Evolutionary conservation across 208 protist species (phyloP), one percentile per base, ranked within the genome.

Genomic region (Phytomonas sp.): DNA sequence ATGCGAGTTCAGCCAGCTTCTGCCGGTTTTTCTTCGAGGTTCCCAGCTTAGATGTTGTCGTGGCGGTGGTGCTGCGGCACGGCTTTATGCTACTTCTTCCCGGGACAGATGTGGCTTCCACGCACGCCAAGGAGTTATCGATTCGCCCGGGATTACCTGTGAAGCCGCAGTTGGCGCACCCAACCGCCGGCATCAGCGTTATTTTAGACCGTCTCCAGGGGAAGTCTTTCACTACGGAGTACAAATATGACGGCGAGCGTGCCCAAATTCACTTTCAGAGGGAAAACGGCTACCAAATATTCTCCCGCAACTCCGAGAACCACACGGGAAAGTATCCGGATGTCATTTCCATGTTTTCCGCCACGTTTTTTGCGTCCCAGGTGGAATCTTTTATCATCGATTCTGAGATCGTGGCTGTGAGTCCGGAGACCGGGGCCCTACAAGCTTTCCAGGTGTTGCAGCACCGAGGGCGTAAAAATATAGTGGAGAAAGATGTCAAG

Each of bases 191-290:
- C 60, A 86, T 98, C 61, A 83, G 61, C 42, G 89, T 93, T 60
- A 88, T 97, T 31, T 72, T 97, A 14, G 75, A 94, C 60, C 85
- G 94, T 10, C 81, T 97, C 73, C 77, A 93, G 31, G 84, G 79
- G 16, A 87, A 82, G 64, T 61, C 75, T 4, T 99, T 99, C 77
- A 99, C 98, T 7, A 99, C 97, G 65, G 99, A 99, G 82, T 99
- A 98, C 81, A 99, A 99, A 82, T 99, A 99, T 78, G 99, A 99
- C 83, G 99, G 99, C 14, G 97, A 99, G 87, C 78, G 98, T 1
- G 97, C 95, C 12, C 97, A 99, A 82, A 94, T 98, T 71, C 95
- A 98, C 75, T 97, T 94, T 76, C 64, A 78, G 26, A 63, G 81
- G n/a, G 81, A 66, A 42, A 78, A 80, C 7, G 31, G 31, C 19